Base-by-base conservation (phyloP, 1,284 basidiomycete species). In the Apiotrichum gamsii region DNA sequence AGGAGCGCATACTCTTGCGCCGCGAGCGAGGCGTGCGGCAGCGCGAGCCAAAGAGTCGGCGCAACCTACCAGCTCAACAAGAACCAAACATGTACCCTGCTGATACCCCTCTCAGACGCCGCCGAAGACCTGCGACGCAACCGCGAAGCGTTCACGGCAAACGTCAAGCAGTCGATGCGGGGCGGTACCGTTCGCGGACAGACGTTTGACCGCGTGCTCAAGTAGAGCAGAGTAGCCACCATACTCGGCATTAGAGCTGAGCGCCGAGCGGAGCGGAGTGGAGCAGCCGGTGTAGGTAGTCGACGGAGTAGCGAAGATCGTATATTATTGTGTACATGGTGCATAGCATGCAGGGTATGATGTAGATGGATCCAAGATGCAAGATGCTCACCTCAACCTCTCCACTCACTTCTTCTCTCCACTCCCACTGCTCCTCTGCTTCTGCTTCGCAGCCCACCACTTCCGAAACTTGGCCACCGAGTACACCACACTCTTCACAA, bases 71-170 rank as follows among this genome's bases (percentile, higher is more conserved):
- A n/a, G n/a, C 29, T 19, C 19, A 30, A 4, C 29, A 30, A 30
- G 8, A 10, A 3, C n/a, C n/a, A n/a, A n/a, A 11, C 35, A 1
- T 14, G 10, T 8, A 25, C 42, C 24, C 33, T 29, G 37, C 52
- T 52, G 39, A 51, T n/a, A n/a, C n/a, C 39, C 29, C 19, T 18
- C 11, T n/a, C 78, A 96, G 91, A 94, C 71, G 91, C 93, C n/a
- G 91, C 91, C 8, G 82, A 88, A 68, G 91, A 95, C 69, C 79
- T 96, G 68, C 83, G 85, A 60, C 82, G 81, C 74, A 86, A 87
- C 70, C 78, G 90, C 44, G 83, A 88, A 6, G 76, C 78, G 50
- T 96, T 96, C 72, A 65, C 83, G 35, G 71, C 78, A 60, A 90
- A 91, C 62, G 91, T 95, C 62, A 85, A 83, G 73, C 72, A 72